Conservation (phyloP, 1,284 basidiomycete species). For the Microbotryum violaceum region DNA sequence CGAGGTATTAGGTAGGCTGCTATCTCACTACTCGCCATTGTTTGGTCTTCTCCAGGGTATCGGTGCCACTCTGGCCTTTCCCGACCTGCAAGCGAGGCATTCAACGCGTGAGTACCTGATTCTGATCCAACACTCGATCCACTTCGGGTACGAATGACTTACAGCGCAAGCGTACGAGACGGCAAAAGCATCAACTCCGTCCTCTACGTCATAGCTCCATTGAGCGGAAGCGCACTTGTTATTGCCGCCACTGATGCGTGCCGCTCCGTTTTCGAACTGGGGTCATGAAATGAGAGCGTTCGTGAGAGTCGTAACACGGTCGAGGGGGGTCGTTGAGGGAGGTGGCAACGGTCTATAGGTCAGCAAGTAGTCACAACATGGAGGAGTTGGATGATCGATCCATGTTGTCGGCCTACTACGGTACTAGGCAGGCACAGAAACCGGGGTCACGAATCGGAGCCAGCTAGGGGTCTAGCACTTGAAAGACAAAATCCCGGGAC, state of each 20-base stretch:
- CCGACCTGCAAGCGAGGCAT: slow-evolving; percentile 2
- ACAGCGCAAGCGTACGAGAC: slow-evolving; percentile 29
- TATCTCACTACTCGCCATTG: slow-evolving; percentile 16
- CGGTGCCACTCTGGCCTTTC: slow-evolving; percentile 12
- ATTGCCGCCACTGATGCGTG: slow-evolving; percentile 30
- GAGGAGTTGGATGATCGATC: neutral
- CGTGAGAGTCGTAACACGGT: neutral
- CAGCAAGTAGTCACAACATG: neutral
- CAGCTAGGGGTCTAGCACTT: too few relatives aligned
- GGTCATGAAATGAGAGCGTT: too few relatives aligned
- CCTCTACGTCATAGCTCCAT: slow-evolving; percentile 24
- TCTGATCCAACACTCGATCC: too few relatives aligned
- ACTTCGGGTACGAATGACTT: too few relatives aligned
- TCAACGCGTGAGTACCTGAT: too few relatives aligned
- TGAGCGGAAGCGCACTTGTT: slow-evolving; percentile 29
- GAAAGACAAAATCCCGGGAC: too few relatives aligned
- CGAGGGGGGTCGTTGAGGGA: neutral
- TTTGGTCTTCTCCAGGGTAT: slow-evolving; percentile 29
- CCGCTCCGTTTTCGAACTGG: slow-evolving; percentile 14
- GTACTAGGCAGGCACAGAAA: too few relatives aligned
- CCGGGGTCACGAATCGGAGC: too few relatives aligned
- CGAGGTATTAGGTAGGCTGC: neutral
- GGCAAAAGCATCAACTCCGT: slow-evolving; percentile 26
- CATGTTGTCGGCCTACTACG: too few relatives aligned
- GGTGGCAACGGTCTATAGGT: neutral